Conservation (phyloP, 2,329 filamentous ascomycete species). For the Botrytis paeoniae region DNA sequence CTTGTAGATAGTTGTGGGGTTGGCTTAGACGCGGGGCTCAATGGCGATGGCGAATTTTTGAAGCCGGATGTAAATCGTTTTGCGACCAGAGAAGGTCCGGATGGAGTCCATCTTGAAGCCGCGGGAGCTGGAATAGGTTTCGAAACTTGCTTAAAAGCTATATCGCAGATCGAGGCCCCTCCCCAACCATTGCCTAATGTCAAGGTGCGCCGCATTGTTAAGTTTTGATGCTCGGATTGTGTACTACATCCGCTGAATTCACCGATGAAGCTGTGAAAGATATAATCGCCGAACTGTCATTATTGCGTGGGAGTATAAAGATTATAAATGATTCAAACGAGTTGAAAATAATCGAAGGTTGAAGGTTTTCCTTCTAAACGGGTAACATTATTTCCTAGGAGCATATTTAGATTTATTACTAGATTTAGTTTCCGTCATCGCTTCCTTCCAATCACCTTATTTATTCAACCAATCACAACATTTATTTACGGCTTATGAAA, state of each 20-base stretch:
- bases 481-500: neutral
- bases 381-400: neutral
- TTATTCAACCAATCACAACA: neutral
- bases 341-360: neutral
- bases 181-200: slow-evolving; percentile 29
- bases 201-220: slow-evolving; percentile 33
- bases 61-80: slow-evolving; percentile 27
- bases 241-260: slow-evolving; percentile 32
- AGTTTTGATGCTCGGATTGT: slow-evolving; percentile 17
- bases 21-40: slow-evolving; percentile 20
- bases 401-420: neutral
- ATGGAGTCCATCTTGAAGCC: slow-evolving; percentile 21
- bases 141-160: slow-evolving; percentile 31
- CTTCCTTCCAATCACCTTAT: neutral
- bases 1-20: slow-evolving; percentile 21
- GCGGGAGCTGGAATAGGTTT: slow-evolving; percentile 21
- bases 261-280: slow-evolving; percentile 29
- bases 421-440: slow-evolving; percentile 21
- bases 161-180: slow-evolving; percentile 25
- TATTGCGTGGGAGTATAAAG: slow-evolving; percentile 24
- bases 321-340: neutral
- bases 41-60: slow-evolving; percentile 20
- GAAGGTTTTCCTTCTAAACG: neutral
- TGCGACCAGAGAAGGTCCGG: slow-evolving; percentile 7
- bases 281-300: slow-evolving; percentile 30